Base-by-base conservation (phyloP, 1,139 yeast genomes). In the Nakaseomyces sp. region DNA sequence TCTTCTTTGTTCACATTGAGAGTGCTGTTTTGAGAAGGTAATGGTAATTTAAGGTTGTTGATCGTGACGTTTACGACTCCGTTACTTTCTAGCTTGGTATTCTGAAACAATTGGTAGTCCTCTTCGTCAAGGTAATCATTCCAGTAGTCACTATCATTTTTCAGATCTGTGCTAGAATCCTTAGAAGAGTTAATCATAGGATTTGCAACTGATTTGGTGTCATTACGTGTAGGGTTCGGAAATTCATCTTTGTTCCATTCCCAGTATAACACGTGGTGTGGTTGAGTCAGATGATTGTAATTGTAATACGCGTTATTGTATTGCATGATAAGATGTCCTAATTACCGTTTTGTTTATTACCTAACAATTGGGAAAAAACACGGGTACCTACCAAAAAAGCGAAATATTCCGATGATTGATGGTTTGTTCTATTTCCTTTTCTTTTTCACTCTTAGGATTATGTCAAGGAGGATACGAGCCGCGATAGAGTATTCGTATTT, bases 211-310 rank as follows among this genome's bases (percentile, higher is more conserved):
- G 17, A 9, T 15, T 35, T 35, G 10, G 6, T 22, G 36, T 38
- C 25, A 32, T 15, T 20, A 36, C 47, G 37, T 4, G 44, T 36
- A 10, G 55, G 55, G n/a, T 56, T 49, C 28, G 56, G 49, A 41
- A 50, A 51, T 28, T 49, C 50, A 40, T 56, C 61, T 30, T 50
- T 53, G 35, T 53, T 50, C 61, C 61, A 56, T 40, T 54, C 60
- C 22, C 47, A 44, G 38, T 56, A 56, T 28, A 55, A 44, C 7
- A 49, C 51, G 38, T 55, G 53, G 41, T 55, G 57, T 6, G 55
- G 38, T 16, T 36, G 47, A 10, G 43, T 33, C 9, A 49, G 37
- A 37, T 54, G 58, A 32, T 45, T 51, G 24, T 47, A 51, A 31
- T 53, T 54, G 40, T 46, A 53, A 36, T 46, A 45, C 3, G 57